Conservation (phyloP, 345 rosid species). For the Camelina hispida region DNA sequence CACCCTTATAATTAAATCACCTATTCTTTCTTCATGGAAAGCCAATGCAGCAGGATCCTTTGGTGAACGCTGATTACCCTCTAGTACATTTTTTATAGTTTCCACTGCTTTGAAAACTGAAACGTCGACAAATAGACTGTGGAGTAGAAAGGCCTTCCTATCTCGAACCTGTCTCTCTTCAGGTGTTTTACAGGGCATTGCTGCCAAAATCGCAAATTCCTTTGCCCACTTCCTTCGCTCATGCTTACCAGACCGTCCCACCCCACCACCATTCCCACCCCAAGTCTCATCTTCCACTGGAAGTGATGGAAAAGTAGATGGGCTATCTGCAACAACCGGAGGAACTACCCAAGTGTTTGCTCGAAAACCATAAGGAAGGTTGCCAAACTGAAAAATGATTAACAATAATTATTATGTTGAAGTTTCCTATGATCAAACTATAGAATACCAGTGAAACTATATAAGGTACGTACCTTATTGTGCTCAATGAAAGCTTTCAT, state of each 20-base stretch:
- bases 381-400: constrained; percentile 74
- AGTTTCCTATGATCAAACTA: constrained; percentile 1
- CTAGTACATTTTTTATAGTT: constrained; percentile 54
- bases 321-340: constrained; percentile 81
- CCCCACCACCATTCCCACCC: constrained; percentile 96
- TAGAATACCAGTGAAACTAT: not conserved
- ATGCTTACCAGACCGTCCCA: constrained; percentile 71
- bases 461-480: constrained; percentile 64
- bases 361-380: constrained; percentile 94
- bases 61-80: constrained; percentile 46
- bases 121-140: constrained; percentile 82
- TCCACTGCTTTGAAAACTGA: constrained; percentile 82
- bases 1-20: constrained; percentile 74
- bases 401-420: constrained; percentile 1
- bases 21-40: constrained; percentile 64
- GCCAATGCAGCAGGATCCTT: constrained; percentile 46
- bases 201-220: constrained; percentile 88
- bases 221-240: constrained; percentile 75
- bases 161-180: constrained; percentile 97
- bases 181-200: constrained; percentile 90
- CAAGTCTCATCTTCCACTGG: constrained; percentile 91
- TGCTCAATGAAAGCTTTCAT: constrained; percentile 91
- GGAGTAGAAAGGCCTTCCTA: constrained; percentile 87
- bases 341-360: constrained; percentile 96
- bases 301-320: constrained; percentile 66